phyloP scores from a whole-genome alignment of 768 basidiomycete genomes.

The Flagelloscypha sp. region DNA sequence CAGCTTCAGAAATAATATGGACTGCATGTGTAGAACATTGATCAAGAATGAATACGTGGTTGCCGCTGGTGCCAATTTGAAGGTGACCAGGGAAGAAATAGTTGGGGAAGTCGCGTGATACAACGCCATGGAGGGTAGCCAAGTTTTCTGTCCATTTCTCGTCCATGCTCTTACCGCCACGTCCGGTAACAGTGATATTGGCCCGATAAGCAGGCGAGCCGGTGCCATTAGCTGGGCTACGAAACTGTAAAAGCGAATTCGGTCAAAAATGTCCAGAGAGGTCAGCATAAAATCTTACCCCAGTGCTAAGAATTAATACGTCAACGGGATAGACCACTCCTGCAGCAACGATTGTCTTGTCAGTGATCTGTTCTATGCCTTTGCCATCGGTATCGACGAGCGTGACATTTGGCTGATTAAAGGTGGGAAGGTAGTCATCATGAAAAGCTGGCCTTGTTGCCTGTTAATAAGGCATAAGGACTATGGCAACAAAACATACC shows the following conservation, averaged over 20 bases:
- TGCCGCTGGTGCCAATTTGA: constrained; percentile 5
- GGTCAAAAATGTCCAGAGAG: too few species aligned
- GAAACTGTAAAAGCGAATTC: too few species aligned
- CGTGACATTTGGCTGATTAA: constrained; percentile 11
- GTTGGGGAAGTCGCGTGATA: constrained; percentile 10
- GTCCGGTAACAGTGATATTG: constrained; percentile 2
- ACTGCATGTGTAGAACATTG: constrained; percentile 2
- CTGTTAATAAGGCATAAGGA: too few species aligned
- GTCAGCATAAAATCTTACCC: too few species aligned
- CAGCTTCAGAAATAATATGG: too few species aligned
- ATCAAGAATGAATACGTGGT: constrained; percentile 4
- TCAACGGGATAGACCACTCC: constrained; percentile 9
- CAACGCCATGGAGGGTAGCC: constrained; percentile 10
- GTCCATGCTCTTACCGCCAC: constrained; percentile 6
- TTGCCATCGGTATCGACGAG: constrained; percentile 14
- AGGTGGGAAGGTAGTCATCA: constrained; percentile 13
- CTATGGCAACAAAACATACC: too few species aligned
- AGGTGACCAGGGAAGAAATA: constrained; percentile 8
- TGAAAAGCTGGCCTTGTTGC: constrained; percentile 15
- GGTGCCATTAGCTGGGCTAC: neutral
- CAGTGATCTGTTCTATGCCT: constrained; percentile 7
- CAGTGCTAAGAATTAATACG: constrained; percentile 9
- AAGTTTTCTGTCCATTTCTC: constrained; percentile 8
- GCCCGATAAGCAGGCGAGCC: constrained; percentile 1
- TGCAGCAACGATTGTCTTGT: constrained; percentile 3